Base-by-base conservation (phyloP, 345 rosid genomes). In the Iberis pinnata region DNA sequence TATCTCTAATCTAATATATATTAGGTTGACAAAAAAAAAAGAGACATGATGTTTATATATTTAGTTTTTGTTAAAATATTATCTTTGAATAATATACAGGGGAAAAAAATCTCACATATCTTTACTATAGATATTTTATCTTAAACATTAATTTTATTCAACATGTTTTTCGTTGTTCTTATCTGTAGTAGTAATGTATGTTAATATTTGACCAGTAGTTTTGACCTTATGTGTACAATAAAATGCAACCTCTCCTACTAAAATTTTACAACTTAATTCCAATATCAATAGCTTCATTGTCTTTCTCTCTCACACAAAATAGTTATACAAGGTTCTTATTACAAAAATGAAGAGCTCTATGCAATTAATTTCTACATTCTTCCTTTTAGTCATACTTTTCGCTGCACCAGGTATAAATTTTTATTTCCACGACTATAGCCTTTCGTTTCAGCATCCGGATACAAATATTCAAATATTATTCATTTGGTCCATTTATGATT, bases 291-390 rank as follows among this genome's bases (percentile, higher is more conserved):
- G 5, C 8, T 29, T 9, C 10, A 7, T 29, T 29, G 33, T 29
- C 25, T 29, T 26, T 26, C 29, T 26, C 29, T 26, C 8, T n/a
- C n/a, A n/a, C n/a, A 29, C 8, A 6, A 6, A 7, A 6, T 29
- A 9, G 5, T 29, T 29, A 29, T 29, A 6, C 8, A n/a, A n/a
- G n/a, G n/a, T 29, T 29, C 10, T 9, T 29, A 7, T 29, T 29
- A 29, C 33, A 8, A 25, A 44, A 33, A 44, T 57, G 53, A 57
- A 57, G 25, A 35, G 42, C 12, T 35, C 16, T 14, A 20, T 43
- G 29, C 20, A 20, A 22, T 32, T 43, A 6, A 43, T 43, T 13
- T 19, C 32, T 32, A 32, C 41, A 0, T 14, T 43, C 20, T 31
- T 43, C 24, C 20, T 57, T 16, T 8, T 57, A 11, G 2, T 33